These are phyloP conservation scores for Calophaca sinica DNA, from an alignment of 306 rosid genomes.

Conservation along the genomic window DNA sequence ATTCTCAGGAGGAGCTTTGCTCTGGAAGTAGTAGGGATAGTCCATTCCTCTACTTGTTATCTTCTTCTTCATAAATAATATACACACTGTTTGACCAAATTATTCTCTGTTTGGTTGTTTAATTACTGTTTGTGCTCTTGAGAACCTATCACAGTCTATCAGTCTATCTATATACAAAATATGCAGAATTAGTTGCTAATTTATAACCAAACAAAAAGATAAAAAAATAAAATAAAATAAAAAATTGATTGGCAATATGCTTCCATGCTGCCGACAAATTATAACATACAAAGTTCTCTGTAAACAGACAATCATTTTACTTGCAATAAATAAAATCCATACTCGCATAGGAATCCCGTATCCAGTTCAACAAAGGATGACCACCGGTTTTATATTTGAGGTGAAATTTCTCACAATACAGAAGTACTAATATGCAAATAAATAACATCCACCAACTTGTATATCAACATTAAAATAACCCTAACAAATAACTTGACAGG, in stretches of 20 bases:
- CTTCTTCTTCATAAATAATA: too few relatives aligned
- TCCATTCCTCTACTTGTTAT: too few relatives aligned
- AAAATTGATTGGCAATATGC: neutral
- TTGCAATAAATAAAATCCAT: conserved; percentile 14
- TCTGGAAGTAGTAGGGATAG: too few relatives aligned
- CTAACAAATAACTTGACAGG: conserved; percentile 12
- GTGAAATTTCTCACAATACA: conserved; percentile 15
- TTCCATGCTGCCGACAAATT: neutral
- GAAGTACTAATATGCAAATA: neutral
- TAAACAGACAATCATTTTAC: conserved; percentile 20
- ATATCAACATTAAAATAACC: conserved; percentile 17
- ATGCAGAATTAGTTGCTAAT: conserved; percentile 12
- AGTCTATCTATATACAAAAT: neutral
- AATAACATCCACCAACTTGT: neutral
- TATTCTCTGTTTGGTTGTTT: too few relatives aligned
- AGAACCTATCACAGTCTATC: too few relatives aligned
- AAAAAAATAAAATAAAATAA: neutral
- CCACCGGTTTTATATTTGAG: conserved; percentile 24
- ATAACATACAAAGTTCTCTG: neutral
- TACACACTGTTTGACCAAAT: too few relatives aligned
- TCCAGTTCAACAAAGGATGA: neutral
- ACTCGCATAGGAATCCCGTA: neutral
- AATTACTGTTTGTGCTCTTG: too few relatives aligned
- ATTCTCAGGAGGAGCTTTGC: too few relatives aligned
- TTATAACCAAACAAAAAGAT: neutral